Base-by-base conservation (phyloP, 805 yeast genomes). In the Hanseniaspora jakobsenii region DNA sequence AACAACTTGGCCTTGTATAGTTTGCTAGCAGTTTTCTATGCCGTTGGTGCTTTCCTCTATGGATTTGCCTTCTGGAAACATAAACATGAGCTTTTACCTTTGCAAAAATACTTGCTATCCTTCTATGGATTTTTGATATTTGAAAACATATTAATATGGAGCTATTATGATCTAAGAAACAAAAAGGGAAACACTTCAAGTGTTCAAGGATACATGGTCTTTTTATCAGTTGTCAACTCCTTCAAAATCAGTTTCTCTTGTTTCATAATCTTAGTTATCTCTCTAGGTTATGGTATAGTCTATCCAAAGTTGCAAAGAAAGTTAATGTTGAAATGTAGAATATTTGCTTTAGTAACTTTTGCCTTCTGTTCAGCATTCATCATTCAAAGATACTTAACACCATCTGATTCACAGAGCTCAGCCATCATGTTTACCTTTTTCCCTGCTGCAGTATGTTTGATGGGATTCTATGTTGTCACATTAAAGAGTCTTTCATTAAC, bases 281-380 rank as follows among this genome's bases (percentile, higher is more conserved):
- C 93, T 12, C 67, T 87, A 52, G 99, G 99, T 32, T 91, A 87
- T 63, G 96, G 97, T 50, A 86, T 91, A 38, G 97, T 91, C 39
- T 77, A 75, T 56, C 86, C 95, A 36, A 80, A 86, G 50, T 71
- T 91, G 49, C 82, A 86, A 37, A 74, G 75, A 59, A 73, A 75
- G 45, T 55, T 70, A 23, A 84, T 91, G 95, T 67, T 77, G 54
- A 76, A 70, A 59, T 75, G 84, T 59, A 71, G 77, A 54, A 59
- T 75, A 12, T 67, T 78, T 41, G 73, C 82, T 1, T 70, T 58
- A 4, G 61, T 71, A 13, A 81, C 77, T 49, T 78, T 77, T 47
- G 64, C 71, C 17, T 67, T 72, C 37, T 70, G 77, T 18, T 63
- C 71, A 17, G 67, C 72, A 18, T 80, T 69, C 58, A 66, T 75